These are phyloP conservation scores for Meyerozyma athensensis DNA, from an alignment of 1,139 yeast genomes.

Conservation along the genomic window DNA sequence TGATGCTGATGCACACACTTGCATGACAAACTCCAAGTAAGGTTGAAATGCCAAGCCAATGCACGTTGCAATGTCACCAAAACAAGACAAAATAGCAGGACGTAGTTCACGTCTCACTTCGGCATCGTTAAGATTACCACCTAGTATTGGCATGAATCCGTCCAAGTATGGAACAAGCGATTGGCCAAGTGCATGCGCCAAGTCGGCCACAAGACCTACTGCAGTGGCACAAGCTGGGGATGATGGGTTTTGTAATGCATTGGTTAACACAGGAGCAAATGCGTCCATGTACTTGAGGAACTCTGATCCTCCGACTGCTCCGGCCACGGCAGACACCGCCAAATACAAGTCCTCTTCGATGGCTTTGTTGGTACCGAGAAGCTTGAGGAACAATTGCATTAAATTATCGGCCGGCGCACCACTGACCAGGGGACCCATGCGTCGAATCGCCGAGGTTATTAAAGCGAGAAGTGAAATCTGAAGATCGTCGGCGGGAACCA, in stretches of 20 bases:
- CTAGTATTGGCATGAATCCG: conserved; percentile 77
- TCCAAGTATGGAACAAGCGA: conserved; percentile 69
- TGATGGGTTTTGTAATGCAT: conserved; percentile 77
- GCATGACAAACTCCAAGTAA: conserved; percentile 76
- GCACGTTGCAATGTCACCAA: conserved; percentile 92
- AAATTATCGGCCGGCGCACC: conserved; percentile 68
- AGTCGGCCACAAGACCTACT: conserved; percentile 94
- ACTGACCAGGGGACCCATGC: conserved; percentile 63
- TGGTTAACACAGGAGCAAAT: conserved; percentile 75
- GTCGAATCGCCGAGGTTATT: conserved; percentile 81
- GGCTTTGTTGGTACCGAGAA: conserved; percentile 63
- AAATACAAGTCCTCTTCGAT: conserved; percentile 93
- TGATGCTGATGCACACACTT: conserved; percentile 56
- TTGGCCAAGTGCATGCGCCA: conserved; percentile 83
- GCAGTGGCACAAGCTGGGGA: conserved; percentile 83
- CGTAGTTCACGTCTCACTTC: conserved; percentile 74
- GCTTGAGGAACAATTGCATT: conserved; percentile 76
- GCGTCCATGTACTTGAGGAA: conserved; percentile 76
- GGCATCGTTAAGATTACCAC: conserved; percentile 61
- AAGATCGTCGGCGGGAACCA: conserved; percentile 76
- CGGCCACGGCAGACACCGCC: conserved; percentile 86
- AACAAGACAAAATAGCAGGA: conserved; percentile 88
- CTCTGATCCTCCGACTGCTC: conserved; percentile 57
- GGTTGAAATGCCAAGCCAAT: conserved; percentile 73
- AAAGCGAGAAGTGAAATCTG: conserved; percentile 85